Percentiles rank a stretch among this genome's conserved stretches.
phyloP scores from a whole-genome alignment of 495 filamentous ascomycete species.

The Monascus purpureus region DNA sequence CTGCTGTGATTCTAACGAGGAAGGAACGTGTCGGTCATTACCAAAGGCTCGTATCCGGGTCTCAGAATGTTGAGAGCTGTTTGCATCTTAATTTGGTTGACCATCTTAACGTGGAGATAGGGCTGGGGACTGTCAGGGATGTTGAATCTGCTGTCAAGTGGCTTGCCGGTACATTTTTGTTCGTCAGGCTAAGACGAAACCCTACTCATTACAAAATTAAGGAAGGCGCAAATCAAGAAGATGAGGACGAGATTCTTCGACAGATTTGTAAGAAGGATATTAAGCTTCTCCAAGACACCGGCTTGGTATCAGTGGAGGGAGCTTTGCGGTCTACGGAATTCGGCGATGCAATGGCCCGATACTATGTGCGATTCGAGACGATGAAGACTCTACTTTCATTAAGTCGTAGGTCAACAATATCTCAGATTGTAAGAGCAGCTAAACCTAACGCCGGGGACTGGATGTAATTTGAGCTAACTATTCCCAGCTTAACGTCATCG shows the following conservation, averaged over 20 bases:
- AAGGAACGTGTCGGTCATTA: conserved; percentile 55
- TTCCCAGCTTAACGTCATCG: conserved; percentile 45
- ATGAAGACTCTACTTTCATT: conserved; percentile 67
- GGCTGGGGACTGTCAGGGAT: conserved; percentile 63
- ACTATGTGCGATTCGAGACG: conserved; percentile 81
- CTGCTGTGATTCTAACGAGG: conserved; percentile 77
- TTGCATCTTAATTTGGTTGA: conserved; percentile 82
- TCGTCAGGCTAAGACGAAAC: conserved; percentile 67
- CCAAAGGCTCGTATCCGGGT: conserved; percentile 69
- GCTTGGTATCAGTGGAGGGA: conserved; percentile 38
- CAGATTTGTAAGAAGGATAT: conserved; percentile 74
- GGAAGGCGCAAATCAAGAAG: conserved; percentile 36
- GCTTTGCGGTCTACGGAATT: conserved; percentile 56
- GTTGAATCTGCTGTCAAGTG: conserved; percentile 62
- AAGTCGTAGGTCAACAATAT: conserved; percentile 42
- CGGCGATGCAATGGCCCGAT: conserved; percentile 84
- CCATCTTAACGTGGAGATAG: conserved; percentile 89
- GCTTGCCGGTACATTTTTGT: conserved; percentile 79
- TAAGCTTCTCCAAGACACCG: conserved; percentile 45
- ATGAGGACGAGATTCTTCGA: conserved; percentile 56
- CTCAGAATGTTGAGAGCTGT: conserved; percentile 74
- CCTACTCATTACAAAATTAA: conserved; percentile 66
- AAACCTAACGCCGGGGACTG: not conserved
- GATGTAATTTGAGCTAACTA: not conserved
- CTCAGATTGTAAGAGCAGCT: conserved; percentile 50